Evolutionary conservation across 2,329 filamentous ascomycete species (phyloP).

Genomic region (Fusarium longipes): DNA sequence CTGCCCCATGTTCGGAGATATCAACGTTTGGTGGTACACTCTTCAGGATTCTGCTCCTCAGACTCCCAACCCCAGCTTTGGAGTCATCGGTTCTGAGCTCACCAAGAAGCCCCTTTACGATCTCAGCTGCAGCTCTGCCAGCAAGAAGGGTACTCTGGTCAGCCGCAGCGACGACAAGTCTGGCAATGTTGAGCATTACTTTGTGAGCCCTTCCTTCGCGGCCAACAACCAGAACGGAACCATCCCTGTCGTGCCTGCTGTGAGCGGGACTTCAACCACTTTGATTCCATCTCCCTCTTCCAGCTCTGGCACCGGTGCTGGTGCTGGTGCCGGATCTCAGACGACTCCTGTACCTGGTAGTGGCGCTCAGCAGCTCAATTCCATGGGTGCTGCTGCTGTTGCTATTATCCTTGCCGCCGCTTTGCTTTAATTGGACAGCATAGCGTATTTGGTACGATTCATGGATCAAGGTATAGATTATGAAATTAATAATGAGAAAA

Average conservation of each 20-base stretch:
- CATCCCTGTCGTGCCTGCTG: conserved; percentile 12
- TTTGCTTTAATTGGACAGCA: conserved; percentile 46
- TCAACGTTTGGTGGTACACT: conserved; percentile 81
- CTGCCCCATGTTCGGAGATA: conserved; percentile 74
- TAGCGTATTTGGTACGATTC: not conserved
- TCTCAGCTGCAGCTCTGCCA: conserved; percentile 61
- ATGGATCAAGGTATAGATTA: conserved; percentile 7
- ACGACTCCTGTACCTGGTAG: conserved; percentile 26
- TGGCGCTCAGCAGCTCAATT: conserved; percentile 46
- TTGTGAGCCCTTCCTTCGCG: conserved; percentile 27
- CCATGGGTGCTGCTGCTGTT: conserved; percentile 48
- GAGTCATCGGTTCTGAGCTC: conserved; percentile 69
- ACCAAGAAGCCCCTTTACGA: conserved; percentile 69
- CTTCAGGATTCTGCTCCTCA: conserved; percentile 73
- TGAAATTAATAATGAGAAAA: conserved; percentile 8
- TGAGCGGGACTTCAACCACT: conserved; percentile 22
- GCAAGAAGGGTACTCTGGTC: conserved; percentile 26
- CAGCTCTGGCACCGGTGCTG: conserved; percentile 38
- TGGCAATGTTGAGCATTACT: conserved; percentile 12
- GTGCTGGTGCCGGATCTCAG: conserved; percentile 15
- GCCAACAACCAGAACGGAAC: conserved; percentile 43
- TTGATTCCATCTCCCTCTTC: conserved; percentile 35
- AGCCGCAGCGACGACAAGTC: conserved; percentile 9
- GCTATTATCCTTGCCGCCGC: conserved; percentile 48
- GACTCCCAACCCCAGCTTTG: conserved; percentile 75